Percentiles rank a stretch among this genome's conserved stretches.
phyloP scores from a whole-genome alignment of 2,329 filamentous ascomycete genomes.

The Dothistroma septosporum region DNA sequence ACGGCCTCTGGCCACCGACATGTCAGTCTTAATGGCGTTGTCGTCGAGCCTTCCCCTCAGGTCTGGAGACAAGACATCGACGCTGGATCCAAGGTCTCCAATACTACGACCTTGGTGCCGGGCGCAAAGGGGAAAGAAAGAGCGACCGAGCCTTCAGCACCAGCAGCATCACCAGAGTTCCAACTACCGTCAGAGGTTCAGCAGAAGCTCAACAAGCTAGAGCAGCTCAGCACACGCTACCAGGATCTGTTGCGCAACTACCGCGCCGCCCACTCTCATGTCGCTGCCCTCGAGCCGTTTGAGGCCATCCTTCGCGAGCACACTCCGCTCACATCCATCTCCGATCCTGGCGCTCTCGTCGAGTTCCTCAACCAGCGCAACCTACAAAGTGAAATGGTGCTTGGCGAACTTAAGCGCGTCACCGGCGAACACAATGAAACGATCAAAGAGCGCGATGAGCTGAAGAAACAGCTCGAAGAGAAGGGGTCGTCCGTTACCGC shows the following conservation, averaged over 20 bases:
- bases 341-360: constrained; percentile 74
- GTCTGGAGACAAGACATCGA: constrained; percentile 24
- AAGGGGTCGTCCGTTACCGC: no score
- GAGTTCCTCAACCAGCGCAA: constrained; percentile 89
- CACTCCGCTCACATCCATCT: constrained; percentile 84
- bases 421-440: constrained; percentile 48
- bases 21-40: background rate
- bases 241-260: constrained; percentile 89
- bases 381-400: constrained; percentile 83
- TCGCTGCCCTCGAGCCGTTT: constrained; percentile 85
- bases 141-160: constrained; percentile 19
- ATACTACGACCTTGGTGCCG: constrained; percentile 14
- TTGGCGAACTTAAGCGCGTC: constrained; percentile 87
- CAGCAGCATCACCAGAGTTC: background rate
- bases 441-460: no score
- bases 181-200: constrained; percentile 67
- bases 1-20: constrained; percentile 53
- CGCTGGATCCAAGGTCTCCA: no score
- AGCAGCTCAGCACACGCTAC: constrained; percentile 84
- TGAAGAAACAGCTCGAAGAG: constrained; percentile 73
- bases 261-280: constrained; percentile 80
- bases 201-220: constrained; percentile 74
- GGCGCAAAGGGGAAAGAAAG: constrained; percentile 26
- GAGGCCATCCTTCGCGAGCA: constrained; percentile 87
- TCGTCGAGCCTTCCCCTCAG: background rate